Base-by-base conservation (phyloP, 2,329 filamentous ascomycete species). In the Apiospora marii region DNA sequence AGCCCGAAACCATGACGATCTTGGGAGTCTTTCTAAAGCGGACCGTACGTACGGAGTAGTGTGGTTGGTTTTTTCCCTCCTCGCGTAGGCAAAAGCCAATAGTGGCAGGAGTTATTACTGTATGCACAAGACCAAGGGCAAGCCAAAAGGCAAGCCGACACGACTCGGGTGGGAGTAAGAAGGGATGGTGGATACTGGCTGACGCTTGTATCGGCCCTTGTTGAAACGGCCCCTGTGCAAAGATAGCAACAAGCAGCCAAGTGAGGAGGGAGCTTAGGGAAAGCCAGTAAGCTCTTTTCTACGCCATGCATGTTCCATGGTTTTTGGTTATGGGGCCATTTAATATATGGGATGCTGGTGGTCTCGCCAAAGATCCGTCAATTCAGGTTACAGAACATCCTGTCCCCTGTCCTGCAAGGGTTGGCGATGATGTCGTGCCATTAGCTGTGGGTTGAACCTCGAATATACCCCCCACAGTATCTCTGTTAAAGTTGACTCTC, bases 311-410 rank as follows among this genome's bases (percentile, higher is more conserved):
- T 64, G 58, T 64, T 64, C 58, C 58, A 64, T 64, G 34, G 34
- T 58, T 58, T 64, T 64, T 41, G 19, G 46, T n/a, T 37, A 64
- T 64, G 58, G 58, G 34, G 58, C 58, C 58, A 64, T 64, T 64
- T 64, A 64, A 64, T 64, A 41, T 64, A 37, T 64, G 58, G 58
- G 58, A 64, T 64, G 58, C 58, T 64, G 58, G 67, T 43, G 48
- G 67, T 30, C 67, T 68, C 43, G 67, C 44, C 67, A 46, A 37
- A 69, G 67, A 69, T 69, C 67, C 44, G 44, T 69, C 67, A 69
- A 69, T 69, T 49, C 67, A 69, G 67, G 67, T 69, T 49, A 69
- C 67, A 69, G 67, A 46, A 37, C 67, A 30, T 49, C 34, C 44
- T 37, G 19, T 69, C 44, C 67, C 67, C 48, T 69, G 67, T 49